Base-by-base conservation (phyloP, 331 rosid species). In the Stylosanthes scabra region DNA sequence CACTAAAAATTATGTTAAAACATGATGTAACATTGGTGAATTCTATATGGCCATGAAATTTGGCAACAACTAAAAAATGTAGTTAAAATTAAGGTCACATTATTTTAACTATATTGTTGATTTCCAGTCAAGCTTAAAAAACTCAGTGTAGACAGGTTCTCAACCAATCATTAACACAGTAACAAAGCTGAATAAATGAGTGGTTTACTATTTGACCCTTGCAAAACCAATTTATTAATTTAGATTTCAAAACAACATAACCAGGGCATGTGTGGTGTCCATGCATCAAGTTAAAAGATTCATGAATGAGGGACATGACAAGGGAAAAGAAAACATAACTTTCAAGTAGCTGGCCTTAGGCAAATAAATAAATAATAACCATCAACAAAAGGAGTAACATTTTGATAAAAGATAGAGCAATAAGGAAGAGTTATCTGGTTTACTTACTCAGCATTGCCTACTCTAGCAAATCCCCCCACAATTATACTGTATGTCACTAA, bases 401-500 rank as follows among this genome's bases (percentile, higher is more conserved):
- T 40, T 51, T 6, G 0, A 51, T 41, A 55, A 47, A 75, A 63
- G 55, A 77, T 25, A 55, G 29, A 55, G 50, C 27, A 47, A 60
- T 4, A 47, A 9, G 37, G 40, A 69, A 57, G 34, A 75, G 13
- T 52, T 58, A 58, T 56, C 13, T 58, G 67, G 60, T 79, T 75
- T 78, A 83, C 98, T 86, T 88, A 94, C 98, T 91, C 87, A 49
- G 96, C 86, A 83, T 85, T 70, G 82, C 88, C 89, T 60, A 81
- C 66, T 86, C 62, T 94, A 25, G 97, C 97, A 62, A 88, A 94
- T 78, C 98, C 98, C 34, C 95, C 89, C 12, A 94, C 97, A 46
- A 94, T 74, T 68, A 94, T 91, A 87, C 95, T 89, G 81, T 91
- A 94, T 56, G 98, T 94, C 78, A 94, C 98, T 84, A 91, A 81